Base-by-base conservation (phyloP, 495 filamentous ascomycete genomes). In the Aspergillus cavernicola region DNA sequence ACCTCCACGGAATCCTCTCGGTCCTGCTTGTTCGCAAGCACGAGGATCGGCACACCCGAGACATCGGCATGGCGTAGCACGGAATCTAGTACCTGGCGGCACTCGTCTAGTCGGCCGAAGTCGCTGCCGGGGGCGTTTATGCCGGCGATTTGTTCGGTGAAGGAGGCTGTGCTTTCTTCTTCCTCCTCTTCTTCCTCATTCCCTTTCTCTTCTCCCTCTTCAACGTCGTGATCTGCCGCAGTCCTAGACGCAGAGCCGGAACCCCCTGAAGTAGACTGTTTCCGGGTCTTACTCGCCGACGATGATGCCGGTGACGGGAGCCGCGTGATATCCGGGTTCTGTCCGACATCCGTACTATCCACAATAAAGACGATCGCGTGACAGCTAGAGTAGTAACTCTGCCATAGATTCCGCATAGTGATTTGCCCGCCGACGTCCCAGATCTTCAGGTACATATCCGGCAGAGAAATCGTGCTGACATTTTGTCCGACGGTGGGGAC, bases 401-500 rank as follows among this genome's bases (percentile, higher is more conserved):
- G 90, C 93, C 93, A 98, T 5, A 98, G 85, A 52, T 85, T 85
- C 41, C 93, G 87, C 64, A 98, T 82, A 8, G 78, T 81, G 58
- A 92, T 84, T 69, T 98, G 93, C 2, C 93, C 93, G 50, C 93
- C 93, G 3, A 98, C 88, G 69, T 98, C 93, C 93, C 93, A 98
- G 65, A 98, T 87, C 78, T 96, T 96, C 61, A 98, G 80, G 75
- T 97, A 96, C 83, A 96, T 88, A 61, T 95, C 88, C 1, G 87
- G 85, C 10, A 97, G 76, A 1, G 83, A 80, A 66, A 98, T 88
- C 37, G 90, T 90, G 31, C 89, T 84, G 58, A 97, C 92, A 71
- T 97, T 98, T 65, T 98, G 93, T 51, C 93, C 93, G 64, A 98
- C 93, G 13, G 93, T 98, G 13, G 93, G 93, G 28, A 97, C 95